Evolutionary conservation across 164 flowering plant genomes (phyloP).

Genomic region (Magnolia kwangsiensis): DNA sequence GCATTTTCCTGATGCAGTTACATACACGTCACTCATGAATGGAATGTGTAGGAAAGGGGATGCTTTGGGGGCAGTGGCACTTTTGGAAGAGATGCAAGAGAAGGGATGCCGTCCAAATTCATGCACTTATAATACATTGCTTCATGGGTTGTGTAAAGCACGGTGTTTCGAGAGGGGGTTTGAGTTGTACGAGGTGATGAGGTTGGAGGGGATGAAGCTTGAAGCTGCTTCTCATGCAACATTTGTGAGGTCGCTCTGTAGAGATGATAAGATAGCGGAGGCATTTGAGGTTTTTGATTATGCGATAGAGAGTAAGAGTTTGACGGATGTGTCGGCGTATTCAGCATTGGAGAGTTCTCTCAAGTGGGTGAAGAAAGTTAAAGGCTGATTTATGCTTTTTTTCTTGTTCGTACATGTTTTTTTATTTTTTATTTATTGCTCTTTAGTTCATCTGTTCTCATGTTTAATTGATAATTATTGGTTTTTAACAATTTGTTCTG

Average conservation of each 20-base stretch:
- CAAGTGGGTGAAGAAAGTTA: slow-evolving; percentile 61
- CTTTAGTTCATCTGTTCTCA: background rate
- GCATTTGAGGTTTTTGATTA: slow-evolving; percentile 90
- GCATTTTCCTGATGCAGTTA: slow-evolving; percentile 68
- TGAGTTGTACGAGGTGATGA: slow-evolving; percentile 64
- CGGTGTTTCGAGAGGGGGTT: slow-evolving; percentile 59
- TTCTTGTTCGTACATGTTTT: background rate
- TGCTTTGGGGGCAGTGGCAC: no score
- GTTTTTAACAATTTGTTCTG: background rate
- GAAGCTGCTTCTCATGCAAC: slow-evolving; percentile 73
- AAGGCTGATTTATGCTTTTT: slow-evolving; percentile 24
- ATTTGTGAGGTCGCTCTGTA: slow-evolving; percentile 66
- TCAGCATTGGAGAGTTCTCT: slow-evolving; percentile 56
- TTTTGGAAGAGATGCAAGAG: slow-evolving; percentile 73
- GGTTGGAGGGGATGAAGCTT: slow-evolving; percentile 53
- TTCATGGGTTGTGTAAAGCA: slow-evolving; percentile 76
- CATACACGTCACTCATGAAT: no score
- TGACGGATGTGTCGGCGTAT: slow-evolving; percentile 69
- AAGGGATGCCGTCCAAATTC: slow-evolving; percentile 71
- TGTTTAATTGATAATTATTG: no score
- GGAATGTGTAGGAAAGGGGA: no score
- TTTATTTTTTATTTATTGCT: background rate
- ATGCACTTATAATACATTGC: slow-evolving; percentile 80
- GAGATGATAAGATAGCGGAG: slow-evolving; percentile 63
- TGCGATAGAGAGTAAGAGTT: slow-evolving; percentile 77